A percentile compares a stretch with the other conserved stretches of the same genome.
Conservation (phyloP, 2,329 filamentous ascomycete genomes). For the Diaporthe amygdali region DNA sequence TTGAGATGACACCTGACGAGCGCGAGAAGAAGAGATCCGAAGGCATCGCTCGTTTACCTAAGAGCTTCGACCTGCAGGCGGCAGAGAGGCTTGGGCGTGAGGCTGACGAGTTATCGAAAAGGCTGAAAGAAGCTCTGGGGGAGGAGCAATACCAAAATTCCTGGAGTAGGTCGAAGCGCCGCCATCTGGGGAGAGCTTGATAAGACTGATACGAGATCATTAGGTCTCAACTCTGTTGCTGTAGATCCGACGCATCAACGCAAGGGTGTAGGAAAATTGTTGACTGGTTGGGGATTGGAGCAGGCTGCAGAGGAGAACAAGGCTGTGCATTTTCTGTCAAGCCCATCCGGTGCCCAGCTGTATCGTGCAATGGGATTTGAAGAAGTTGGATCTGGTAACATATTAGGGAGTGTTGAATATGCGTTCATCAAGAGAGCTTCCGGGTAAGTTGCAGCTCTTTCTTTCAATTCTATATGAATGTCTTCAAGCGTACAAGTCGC, state of each 20-base stretch:
- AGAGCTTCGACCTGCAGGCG: not conserved
- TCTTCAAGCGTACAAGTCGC: too few relatives aligned
- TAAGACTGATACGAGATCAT: not conserved
- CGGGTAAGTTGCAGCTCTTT: not conserved
- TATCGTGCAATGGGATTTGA: conserved; percentile 16
- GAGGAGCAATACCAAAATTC: conserved; percentile 7
- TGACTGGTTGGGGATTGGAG: conserved; percentile 17
- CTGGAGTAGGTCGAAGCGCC: conserved; percentile 10
- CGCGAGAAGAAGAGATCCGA: not conserved
- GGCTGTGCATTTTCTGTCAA: conserved; percentile 16
- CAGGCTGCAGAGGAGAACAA: conserved; percentile 12
- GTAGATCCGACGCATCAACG: conserved; percentile 21
- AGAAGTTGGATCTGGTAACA: conserved; percentile 13
- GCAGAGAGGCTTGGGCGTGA: not conserved
- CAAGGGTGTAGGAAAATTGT: conserved; percentile 9
- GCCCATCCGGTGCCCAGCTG: not conserved
- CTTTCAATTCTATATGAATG: too few relatives aligned
- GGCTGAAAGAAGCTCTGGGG: conserved; percentile 1
- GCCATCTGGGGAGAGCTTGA: not conserved
- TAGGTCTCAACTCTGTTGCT: conserved; percentile 11
- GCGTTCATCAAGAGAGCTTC: conserved; percentile 14
- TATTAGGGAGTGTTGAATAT: conserved; percentile 10
- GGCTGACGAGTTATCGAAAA: not conserved
- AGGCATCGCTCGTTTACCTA: not conserved
- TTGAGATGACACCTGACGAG: not conserved